Evolutionary conservation across 2,329 filamentous ascomycete species (phyloP).

Genomic region (Pleurostoma richardsiae): DNA sequence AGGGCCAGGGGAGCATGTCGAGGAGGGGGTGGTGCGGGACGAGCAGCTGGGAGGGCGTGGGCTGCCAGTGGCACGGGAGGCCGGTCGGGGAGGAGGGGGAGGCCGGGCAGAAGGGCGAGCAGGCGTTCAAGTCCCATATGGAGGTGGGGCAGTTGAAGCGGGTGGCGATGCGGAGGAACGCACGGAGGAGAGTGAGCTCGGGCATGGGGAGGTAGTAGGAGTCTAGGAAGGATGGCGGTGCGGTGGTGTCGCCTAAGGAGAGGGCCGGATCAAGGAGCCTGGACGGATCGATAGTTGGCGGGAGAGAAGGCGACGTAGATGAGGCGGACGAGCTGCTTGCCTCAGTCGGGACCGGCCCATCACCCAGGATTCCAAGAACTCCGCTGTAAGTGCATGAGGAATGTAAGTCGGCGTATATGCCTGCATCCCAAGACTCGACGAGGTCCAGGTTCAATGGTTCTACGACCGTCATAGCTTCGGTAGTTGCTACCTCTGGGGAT

Average conservation of each 20-base stretch:
- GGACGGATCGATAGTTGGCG: background rate
- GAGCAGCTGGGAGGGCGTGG: constrained; percentile 41
- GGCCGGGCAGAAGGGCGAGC: constrained; percentile 37
- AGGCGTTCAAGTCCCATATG: constrained; percentile 40
- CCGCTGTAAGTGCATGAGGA: too few relatives aligned
- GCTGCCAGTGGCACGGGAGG: constrained; percentile 42
- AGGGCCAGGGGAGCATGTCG: constrained; percentile 54
- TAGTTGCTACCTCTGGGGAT: too few relatives aligned
- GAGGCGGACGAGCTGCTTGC: too few relatives aligned
- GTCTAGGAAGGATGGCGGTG: constrained; percentile 29
- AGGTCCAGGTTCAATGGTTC: too few relatives aligned
- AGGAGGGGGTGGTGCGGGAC: constrained; percentile 53
- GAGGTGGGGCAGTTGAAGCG: constrained; percentile 34
- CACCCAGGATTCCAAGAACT: too few relatives aligned
- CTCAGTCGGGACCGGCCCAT: too few relatives aligned
- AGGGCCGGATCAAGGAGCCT: background rate
- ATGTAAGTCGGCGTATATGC: too few relatives aligned
- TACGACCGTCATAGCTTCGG: too few relatives aligned
- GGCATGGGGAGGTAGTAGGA: constrained; percentile 42
- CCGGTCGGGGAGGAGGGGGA: constrained; percentile 22
- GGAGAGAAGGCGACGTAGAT: background rate
- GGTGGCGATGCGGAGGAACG: constrained; percentile 38
- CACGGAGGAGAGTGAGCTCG: constrained; percentile 43
- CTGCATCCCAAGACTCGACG: too few relatives aligned
- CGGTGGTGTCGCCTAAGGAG: constrained; percentile 1